Evolutionary conservation across 2,329 filamentous ascomycete species (phyloP).

Genomic region (Ophiobolus disseminans): DNA sequence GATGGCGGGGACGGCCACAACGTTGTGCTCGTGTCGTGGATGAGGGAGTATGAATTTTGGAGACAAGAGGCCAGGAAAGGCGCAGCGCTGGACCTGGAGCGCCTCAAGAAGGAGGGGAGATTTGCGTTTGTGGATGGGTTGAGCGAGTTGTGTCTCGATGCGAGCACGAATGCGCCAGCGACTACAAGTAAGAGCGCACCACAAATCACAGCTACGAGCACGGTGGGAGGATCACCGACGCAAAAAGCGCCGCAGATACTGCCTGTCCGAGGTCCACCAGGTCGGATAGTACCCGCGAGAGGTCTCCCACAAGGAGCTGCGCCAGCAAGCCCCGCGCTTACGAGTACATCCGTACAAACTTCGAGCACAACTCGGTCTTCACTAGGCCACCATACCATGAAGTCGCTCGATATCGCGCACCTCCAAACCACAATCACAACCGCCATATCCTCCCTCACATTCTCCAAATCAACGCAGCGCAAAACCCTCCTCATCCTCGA

Average conservation of each 20-base stretch:
- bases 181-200: slow-evolving; percentile 1
- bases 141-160: slow-evolving; percentile 60
- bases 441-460: slow-evolving; percentile 31
- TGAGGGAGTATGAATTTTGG: slow-evolving; percentile 83
- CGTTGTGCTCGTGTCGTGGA: slow-evolving; percentile 81
- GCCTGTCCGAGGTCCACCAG: slow-evolving; percentile 27
- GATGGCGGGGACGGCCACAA: slow-evolving; percentile 42
- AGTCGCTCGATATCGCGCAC: slow-evolving; percentile 33
- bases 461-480: slow-evolving; percentile 11
- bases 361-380: slow-evolving; percentile 1
- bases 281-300: slow-evolving; percentile 19
- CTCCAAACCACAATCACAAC: slow-evolving; percentile 32
- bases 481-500: slow-evolving; percentile 55
- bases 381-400: slow-evolving; percentile 29
- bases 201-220: neutral
- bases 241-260: slow-evolving; percentile 13
- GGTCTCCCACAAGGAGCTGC: slow-evolving; percentile 1
- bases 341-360: neutral
- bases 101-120: slow-evolving; percentile 62
- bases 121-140: slow-evolving; percentile 81
- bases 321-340: slow-evolving; percentile 5
- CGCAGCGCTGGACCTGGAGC: slow-evolving; percentile 75
- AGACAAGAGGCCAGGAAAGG: slow-evolving; percentile 71
- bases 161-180: slow-evolving; percentile 1
- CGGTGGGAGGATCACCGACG: neutral